Percentiles rank a stretch among this genome's conserved stretches.
Evolutionary conservation across 1,284 basidiomycete species (phyloP).

Genomic region (Amylostereum areolatum): DNA sequence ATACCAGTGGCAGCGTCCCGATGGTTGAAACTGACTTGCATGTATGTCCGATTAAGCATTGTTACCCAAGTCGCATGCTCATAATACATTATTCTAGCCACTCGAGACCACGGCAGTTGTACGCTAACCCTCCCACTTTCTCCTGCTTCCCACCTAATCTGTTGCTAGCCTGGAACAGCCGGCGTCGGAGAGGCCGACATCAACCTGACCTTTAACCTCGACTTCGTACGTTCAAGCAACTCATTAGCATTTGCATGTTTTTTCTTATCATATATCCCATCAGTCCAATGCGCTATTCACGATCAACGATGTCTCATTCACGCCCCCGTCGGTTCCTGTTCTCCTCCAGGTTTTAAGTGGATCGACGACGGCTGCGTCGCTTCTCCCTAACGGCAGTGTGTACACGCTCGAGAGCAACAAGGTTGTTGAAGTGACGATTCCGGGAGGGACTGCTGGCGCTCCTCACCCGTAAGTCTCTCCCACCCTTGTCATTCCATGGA

Average conservation of each 20-base stretch:
- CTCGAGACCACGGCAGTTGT: too few relatives aligned
- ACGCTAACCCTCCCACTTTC: conserved; percentile 7
- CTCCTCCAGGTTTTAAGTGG: conserved; percentile 1
- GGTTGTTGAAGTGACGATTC: not conserved
- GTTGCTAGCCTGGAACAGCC: conserved; percentile 9
- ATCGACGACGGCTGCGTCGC: not conserved
- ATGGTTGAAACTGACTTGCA: conserved; percentile 10
- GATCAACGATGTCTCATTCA: not conserved
- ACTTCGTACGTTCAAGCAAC: not conserved
- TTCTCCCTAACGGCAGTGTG: not conserved
- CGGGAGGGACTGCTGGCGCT: not conserved
- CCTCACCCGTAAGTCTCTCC: conserved; percentile 11
- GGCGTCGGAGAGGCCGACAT: conserved; percentile 10
- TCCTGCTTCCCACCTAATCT: conserved; percentile 6
- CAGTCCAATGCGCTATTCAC: not conserved
- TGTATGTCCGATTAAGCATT: too few relatives aligned
- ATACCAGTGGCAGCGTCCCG: conserved; percentile 8
- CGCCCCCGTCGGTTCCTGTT: not conserved
- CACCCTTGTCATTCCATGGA: not conserved
- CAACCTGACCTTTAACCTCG: conserved; percentile 7
- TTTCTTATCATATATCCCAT: too few relatives aligned
- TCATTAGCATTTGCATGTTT: too few relatives aligned
- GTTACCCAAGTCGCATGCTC: too few relatives aligned
- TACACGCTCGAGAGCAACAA: not conserved
- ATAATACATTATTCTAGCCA: too few relatives aligned